Base-by-base conservation (phyloP, 2,329 filamentous ascomycete species). In the Phialocephala sp. region DNA sequence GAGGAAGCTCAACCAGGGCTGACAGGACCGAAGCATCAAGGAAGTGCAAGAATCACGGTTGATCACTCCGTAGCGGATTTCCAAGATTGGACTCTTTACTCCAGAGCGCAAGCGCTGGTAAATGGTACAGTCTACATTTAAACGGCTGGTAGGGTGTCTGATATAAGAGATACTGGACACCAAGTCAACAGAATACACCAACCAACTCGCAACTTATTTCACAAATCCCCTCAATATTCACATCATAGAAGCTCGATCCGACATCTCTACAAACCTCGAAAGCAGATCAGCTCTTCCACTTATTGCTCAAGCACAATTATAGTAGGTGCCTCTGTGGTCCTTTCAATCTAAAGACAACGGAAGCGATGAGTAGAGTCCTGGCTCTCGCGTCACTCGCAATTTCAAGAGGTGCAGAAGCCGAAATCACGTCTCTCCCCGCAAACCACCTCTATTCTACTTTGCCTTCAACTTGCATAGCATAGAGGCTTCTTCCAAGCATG, bases 21-120 rank as follows among this genome's bases (percentile, higher is more conserved):
- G 45, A 61, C 69, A 60, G 68, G 70, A 72, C 69, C 64, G 66
- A 71, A 73, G 66, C 62, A 59, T 73, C 69, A 67, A 72, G 65
- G 70, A 72, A 60, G 70, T 74, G 68, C 67, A 74, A 71, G 71
- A 71, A 32, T 72, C 65, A 72, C 70, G 65, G 69, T 62, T 70
- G 68, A 70, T 72, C 68, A 52, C 47, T 69, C 70, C 60, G 69
- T 70, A 71, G 71, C 69, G 68, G 58, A 71, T 68, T 73, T 60
- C 72, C 70, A 68, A 71, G 68, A 64, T 73, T 71, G 68, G 73
- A 66, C 64, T 71, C 63, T 61, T 60, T 64, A 66, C 62, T 50
- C 70, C 58, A 58, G 62, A 43, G 47, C 35, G 43, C 52, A 57
- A 65, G 59, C 39, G 65, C 22, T 58, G 50, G 50, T 18, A 24